Evolutionary conservation across 495 filamentous ascomycete species (phyloP).

Genomic region (Neurospora sp.): DNA sequence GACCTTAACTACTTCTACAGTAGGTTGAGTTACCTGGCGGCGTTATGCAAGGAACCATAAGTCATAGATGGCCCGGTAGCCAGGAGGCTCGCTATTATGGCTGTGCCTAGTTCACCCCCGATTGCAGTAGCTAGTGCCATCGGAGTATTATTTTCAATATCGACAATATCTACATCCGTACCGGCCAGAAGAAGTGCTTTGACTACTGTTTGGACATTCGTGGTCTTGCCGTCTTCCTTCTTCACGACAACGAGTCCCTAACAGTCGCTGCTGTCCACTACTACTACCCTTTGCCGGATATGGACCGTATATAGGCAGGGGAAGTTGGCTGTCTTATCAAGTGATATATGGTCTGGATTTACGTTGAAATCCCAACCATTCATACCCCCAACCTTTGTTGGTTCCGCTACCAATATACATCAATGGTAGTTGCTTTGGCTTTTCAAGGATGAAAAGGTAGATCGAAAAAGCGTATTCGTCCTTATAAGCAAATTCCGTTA

Average conservation of each 20-base stretch:
- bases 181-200: slow-evolving; percentile 32
- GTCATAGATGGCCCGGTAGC: slow-evolving; percentile 35
- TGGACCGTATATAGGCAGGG: no score
- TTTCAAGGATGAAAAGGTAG: no score
- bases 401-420: no score
- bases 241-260: no score
- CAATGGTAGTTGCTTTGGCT: no score
- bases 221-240: no score
- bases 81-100: slow-evolving; percentile 35
- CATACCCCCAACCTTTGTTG: no score
- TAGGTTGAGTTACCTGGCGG: slow-evolving; percentile 35
- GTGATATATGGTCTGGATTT: background rate
- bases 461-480: no score
- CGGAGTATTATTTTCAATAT: slow-evolving; percentile 34
- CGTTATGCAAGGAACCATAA: slow-evolving; percentile 41
- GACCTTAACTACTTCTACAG: slow-evolving; percentile 25
- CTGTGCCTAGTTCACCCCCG: slow-evolving; percentile 33
- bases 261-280: no score
- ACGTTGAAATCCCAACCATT: background rate
- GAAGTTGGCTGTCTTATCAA: background rate
- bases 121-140: slow-evolving; percentile 37
- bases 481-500: no score
- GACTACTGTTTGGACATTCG: slow-evolving; percentile 3
- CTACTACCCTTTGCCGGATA: no score
- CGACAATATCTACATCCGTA: slow-evolving; percentile 34